These are phyloP conservation scores for Sugiyamaella qingdaonensis DNA, from an alignment of 805 yeast genomes.

Conservation along the genomic window DNA sequence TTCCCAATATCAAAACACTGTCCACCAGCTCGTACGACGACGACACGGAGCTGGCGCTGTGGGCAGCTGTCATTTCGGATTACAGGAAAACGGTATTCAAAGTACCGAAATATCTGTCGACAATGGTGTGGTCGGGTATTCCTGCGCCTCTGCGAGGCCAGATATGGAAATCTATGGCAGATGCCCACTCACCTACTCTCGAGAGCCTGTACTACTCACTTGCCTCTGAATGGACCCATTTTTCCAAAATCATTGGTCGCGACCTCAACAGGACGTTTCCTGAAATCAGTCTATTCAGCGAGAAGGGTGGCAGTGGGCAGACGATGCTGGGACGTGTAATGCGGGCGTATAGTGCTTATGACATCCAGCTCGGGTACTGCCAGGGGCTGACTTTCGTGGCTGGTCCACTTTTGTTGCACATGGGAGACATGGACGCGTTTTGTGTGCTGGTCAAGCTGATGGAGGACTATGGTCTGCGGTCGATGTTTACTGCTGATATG, in stretches of 20 bases:
- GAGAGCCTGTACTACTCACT: slow-evolving; percentile 36
- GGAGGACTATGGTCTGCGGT: slow-evolving; percentile 55
- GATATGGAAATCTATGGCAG: slow-evolving; percentile 34
- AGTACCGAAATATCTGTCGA: slow-evolving; percentile 30
- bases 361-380: slow-evolving; percentile 63
- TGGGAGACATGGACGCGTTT: slow-evolving; percentile 42
- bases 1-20: slow-evolving; percentile 14
- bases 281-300: slow-evolving; percentile 44
- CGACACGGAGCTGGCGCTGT: slow-evolving; percentile 30
- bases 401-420: slow-evolving; percentile 50
- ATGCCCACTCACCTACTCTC: slow-evolving; percentile 28
- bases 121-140: slow-evolving; percentile 32
- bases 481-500: slow-evolving; percentile 52
- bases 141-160: slow-evolving; percentile 35
- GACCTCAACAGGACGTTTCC: slow-evolving; percentile 63
- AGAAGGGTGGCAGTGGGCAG: slow-evolving; percentile 40
- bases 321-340: slow-evolving; percentile 48
- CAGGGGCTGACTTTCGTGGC: slow-evolving; percentile 63
- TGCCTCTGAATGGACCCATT: slow-evolving; percentile 41
- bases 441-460: slow-evolving; percentile 51
- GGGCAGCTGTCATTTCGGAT: slow-evolving; percentile 34
- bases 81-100: slow-evolving; percentile 29
- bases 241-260: slow-evolving; percentile 45
- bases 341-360: slow-evolving; percentile 61
- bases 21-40: not conserved